Base-by-base conservation (phyloP, 2,329 filamentous ascomycete species). In the Sporothrix curviconia region DNA sequence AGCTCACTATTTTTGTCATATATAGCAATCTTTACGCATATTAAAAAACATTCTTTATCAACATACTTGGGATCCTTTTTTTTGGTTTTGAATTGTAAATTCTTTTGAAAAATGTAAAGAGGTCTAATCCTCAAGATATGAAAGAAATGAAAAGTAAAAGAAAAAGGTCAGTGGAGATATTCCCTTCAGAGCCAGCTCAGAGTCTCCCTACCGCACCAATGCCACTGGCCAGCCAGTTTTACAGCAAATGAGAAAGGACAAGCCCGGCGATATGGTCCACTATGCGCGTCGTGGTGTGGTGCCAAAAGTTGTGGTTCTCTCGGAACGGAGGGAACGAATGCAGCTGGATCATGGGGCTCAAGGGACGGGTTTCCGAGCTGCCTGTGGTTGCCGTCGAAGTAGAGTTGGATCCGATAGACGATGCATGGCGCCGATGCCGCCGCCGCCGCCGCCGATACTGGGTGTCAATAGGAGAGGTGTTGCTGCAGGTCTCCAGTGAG, bases 301-400 rank as follows among this genome's bases (percentile, higher is more conserved):
- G 28, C 25, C 43, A 34, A 4, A 15, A 5, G 12, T 37, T 15
- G n/a, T 14, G 7, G 28, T 32, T 43, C 37, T 54, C 39, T 3
- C 17, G 51, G 28, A 54, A 54, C 7, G 51, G 51, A 3, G 51
- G 51, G 14, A 54, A 54, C 11, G 51, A 44, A 7, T 43, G 40
- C 28, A 54, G 28, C 28, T 12, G 14, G 39, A 9, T n/a, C 28
- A 34, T 14, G 14, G 19, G n/a, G n/a, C n/a, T n/a, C n/a, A n/a
- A n/a, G n/a, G n/a, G n/a, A n/a, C n/a, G n/a, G n/a, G n/a, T n/a
- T n/a, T n/a, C 6, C n/a, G 19, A 28, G 7, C 19, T 7, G n/a
- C 32, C 39, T 7, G 44, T 22, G 14, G 4, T 8, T 14, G 39
- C 4, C 11, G 51, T 12, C 37, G 14, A 25, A 11, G 39, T 14